Percentiles rank a stretch among this genome's conserved stretches.
phyloP scores from a whole-genome alignment of 176 grass and related monocot species.

The Raddia distichophylla region DNA sequence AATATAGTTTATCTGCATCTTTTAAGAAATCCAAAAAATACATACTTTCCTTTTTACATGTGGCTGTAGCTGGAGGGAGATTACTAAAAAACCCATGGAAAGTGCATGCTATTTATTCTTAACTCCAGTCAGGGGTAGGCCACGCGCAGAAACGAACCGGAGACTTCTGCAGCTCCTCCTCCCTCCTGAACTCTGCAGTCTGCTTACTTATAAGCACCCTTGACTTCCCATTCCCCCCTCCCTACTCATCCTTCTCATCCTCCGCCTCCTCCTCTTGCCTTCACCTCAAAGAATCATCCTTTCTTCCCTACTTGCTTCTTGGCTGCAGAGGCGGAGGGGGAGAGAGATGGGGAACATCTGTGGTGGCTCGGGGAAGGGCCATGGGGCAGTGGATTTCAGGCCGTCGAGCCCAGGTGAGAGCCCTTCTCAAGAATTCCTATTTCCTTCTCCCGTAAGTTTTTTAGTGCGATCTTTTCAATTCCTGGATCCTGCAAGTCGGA shows the following conservation, averaged over 20 bases:
- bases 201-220: conserved; percentile 45
- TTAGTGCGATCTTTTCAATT: background rate
- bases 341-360: conserved; percentile 71
- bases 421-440: background rate
- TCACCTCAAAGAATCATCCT: background rate
- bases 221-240: conserved; percentile 18
- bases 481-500: background rate
- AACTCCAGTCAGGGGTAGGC: conserved; percentile 23
- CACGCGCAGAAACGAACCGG: conserved; percentile 26
- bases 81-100: background rate
- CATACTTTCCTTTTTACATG: background rate
- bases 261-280: background rate
- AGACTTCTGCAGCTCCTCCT: conserved; percentile 33
- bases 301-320: background rate
- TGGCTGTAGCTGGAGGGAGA: background rate
- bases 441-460: background rate
- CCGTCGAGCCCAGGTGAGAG: conserved; percentile 62
- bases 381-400: conserved; percentile 46
- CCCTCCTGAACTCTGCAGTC: conserved; percentile 29
- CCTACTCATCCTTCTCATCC: background rate
- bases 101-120: conserved; percentile 2
- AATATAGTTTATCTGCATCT: too few relatives aligned
- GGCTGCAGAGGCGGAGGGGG: conserved; percentile 13
- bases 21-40: background rate
- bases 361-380: conserved; percentile 33